A percentile compares a stretch with the other conserved stretches of the same genome.
Evolutionary conservation across 139 green algal genomes (phyloP).

Genomic region (Chlamydomonas urium): DNA sequence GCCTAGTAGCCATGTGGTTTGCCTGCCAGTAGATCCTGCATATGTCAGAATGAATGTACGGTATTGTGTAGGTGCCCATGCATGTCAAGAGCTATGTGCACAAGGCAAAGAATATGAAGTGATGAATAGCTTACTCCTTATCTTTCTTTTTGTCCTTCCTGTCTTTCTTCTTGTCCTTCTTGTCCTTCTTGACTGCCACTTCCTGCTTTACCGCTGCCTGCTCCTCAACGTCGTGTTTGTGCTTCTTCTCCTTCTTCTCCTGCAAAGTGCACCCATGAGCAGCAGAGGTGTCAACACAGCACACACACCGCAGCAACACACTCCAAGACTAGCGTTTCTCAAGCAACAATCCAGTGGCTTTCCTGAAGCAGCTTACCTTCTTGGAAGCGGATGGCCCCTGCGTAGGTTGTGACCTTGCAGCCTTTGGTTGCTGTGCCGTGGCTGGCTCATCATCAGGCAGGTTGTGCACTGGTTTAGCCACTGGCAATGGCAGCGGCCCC

Average conservation of each 20-base stretch:
- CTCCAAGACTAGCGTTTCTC: background rate
- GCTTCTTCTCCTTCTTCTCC: background rate
- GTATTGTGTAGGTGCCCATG: too few relatives aligned
- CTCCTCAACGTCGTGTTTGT: background rate
- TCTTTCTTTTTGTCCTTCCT: constrained; percentile 10
- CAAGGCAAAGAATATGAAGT: too few relatives aligned
- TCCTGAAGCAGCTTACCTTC: background rate
- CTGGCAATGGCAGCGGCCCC: background rate
- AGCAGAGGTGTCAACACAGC: background rate
- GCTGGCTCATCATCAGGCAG: background rate
- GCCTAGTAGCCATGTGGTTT: too few relatives aligned
- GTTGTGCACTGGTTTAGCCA: background rate
- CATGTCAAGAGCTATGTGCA: too few relatives aligned
- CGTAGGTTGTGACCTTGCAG: background rate
- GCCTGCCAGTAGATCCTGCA: too few relatives aligned
- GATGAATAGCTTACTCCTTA: constrained; percentile 16
- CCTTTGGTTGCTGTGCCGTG: background rate
- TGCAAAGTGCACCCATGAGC: background rate
- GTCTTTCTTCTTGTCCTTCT: background rate
- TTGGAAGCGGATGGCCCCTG: background rate
- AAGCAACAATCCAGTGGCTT: background rate
- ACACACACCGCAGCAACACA: too few relatives aligned
- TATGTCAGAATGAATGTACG: too few relatives aligned
- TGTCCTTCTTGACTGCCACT: background rate
- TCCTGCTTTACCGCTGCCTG: background rate